A percentile compares a stretch with the other conserved stretches of the same genome.
Conservation (phyloP, 139 green algal species). For the Ettlia oleoabundans region DNA sequence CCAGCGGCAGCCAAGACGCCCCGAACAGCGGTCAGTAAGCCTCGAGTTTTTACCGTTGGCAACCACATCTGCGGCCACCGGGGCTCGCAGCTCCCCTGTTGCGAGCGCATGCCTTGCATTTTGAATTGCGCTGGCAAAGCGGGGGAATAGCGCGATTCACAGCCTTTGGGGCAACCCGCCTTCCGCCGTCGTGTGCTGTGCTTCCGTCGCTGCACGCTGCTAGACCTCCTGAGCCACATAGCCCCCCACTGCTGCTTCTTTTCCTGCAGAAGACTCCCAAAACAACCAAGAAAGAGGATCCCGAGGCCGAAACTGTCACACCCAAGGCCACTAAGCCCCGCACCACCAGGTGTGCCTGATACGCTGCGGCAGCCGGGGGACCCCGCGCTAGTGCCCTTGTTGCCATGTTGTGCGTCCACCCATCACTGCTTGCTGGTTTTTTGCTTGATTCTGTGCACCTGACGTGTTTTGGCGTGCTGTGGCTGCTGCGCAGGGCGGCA, state of each 20-base stretch:
- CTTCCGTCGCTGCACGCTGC: neutral
- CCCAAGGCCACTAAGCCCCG: slow-evolving; percentile 28
- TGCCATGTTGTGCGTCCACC: neutral
- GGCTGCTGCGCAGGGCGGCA: slow-evolving; percentile 2
- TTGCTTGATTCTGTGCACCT: neutral
- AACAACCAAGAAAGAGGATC: slow-evolving; percentile 4
- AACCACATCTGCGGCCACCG: too few relatives aligned
- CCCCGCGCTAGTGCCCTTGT: neutral
- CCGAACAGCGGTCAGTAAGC: neutral
- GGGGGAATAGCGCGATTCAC: too few relatives aligned
- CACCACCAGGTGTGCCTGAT: neutral
- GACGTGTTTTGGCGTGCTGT: neutral
- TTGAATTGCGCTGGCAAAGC: too few relatives aligned
- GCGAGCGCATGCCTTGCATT: too few relatives aligned
- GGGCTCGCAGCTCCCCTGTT: too few relatives aligned
- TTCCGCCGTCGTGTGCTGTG: too few relatives aligned
- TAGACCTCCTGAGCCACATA: neutral
- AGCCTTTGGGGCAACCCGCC: too few relatives aligned
- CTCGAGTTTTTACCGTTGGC: neutral
- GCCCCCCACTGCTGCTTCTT: neutral
- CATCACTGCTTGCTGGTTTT: too few relatives aligned
- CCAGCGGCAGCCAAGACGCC: slow-evolving; percentile 15
- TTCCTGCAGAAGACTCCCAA: slow-evolving; percentile 11
- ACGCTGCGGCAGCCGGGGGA: neutral
- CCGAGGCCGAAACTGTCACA: slow-evolving; percentile 39